These are phyloP conservation scores for Geotrichum klebahnii DNA, from an alignment of 1,139 yeast species.

Conservation along the genomic window DNA sequence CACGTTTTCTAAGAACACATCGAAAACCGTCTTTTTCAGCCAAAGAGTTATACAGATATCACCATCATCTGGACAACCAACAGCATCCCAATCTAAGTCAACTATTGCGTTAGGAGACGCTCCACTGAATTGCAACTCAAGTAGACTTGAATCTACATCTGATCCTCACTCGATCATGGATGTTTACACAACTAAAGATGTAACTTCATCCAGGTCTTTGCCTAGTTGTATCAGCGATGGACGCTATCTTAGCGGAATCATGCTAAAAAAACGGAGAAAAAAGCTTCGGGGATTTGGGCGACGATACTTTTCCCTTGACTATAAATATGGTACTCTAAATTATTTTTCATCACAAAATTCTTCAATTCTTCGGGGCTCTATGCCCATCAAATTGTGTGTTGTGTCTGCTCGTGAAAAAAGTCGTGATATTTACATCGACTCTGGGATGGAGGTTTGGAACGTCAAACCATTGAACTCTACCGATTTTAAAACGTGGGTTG, in stretches of 20 bases:
- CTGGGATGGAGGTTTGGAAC: conserved; percentile 95
- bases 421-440: conserved; percentile 74
- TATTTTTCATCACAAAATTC: conserved; percentile 72
- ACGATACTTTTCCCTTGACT: conserved; percentile 77
- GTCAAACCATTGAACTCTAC: conserved; percentile 61
- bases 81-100: not conserved
- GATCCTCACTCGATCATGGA: not conserved
- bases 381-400: conserved; percentile 78
- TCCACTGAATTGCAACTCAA: not conserved
- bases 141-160: not conserved
- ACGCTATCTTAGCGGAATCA: conserved; percentile 56
- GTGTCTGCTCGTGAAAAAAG: conserved; percentile 71
- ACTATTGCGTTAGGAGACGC: too few species aligned
- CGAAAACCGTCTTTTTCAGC: conserved; percentile 74
- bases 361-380: conserved; percentile 77
- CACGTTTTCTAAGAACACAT: conserved; percentile 78
- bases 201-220: conserved; percentile 2
- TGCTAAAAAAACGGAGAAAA: conserved; percentile 74
- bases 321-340: conserved; percentile 75
- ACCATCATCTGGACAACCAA: not conserved
- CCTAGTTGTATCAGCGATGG: conserved; percentile 31
- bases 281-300: conserved; percentile 84
- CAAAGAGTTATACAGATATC: conserved; percentile 41
- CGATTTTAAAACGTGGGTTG: conserved; percentile 79
- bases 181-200: conserved; percentile 2